These are phyloP conservation scores for Pestalotiopsis sp. DNA, from an alignment of 2,329 filamentous ascomycete genomes.

Conservation along the genomic window DNA sequence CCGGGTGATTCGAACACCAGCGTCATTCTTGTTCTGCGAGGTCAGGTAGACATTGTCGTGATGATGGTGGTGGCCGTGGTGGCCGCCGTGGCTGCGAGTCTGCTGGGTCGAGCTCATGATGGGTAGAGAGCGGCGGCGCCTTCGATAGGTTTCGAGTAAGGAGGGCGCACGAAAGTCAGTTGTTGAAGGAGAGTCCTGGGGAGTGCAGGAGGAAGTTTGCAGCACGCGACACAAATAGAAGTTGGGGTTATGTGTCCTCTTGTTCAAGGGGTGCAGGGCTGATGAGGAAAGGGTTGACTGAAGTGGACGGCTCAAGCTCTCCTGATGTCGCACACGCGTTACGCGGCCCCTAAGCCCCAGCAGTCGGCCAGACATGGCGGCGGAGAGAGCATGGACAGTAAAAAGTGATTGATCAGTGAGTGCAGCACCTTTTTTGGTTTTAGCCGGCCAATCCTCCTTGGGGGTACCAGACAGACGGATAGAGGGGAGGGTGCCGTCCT, in stretches of 20 bases:
- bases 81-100: conserved; percentile 52
- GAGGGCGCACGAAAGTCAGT: conserved; percentile 1
- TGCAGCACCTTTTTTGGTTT: neutral
- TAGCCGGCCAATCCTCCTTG: neutral
- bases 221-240: conserved; percentile 13
- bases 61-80: conserved; percentile 74
- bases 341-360: conserved; percentile 15
- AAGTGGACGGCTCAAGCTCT: conserved; percentile 1
- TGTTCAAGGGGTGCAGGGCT: conserved; percentile 12
- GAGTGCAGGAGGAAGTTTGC: conserved; percentile 16
- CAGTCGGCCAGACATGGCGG: conserved; percentile 14
- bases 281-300: neutral
- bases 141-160: conserved; percentile 17
- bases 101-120: conserved; percentile 42
- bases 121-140: conserved; percentile 23
- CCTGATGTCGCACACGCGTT: conserved; percentile 7
- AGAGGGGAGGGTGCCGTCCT: neutral
- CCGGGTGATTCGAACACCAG: conserved; percentile 89
- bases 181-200: conserved; percentile 16
- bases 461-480: neutral
- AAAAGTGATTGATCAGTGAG: too few relatives aligned
- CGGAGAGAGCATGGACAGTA: conserved; percentile 10
- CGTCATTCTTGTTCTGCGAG: conserved; percentile 84
- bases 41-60: conserved; percentile 85
- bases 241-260: conserved; percentile 16